Conservation (phyloP, 768 basidiomycete genomes). For the Pleurotus salmoneostramineus region DNA sequence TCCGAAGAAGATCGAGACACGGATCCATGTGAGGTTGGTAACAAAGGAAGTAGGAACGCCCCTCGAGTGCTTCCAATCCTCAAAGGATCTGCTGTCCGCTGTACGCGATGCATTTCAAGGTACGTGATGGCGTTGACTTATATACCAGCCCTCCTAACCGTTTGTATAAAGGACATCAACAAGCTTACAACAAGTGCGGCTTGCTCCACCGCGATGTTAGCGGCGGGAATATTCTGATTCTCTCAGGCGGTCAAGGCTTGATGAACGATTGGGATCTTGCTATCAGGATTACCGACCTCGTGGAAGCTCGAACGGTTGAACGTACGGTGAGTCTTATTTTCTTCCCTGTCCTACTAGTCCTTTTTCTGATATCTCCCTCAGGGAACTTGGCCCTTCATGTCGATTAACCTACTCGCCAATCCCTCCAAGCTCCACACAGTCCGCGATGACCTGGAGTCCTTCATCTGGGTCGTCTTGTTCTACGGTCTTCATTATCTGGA, state of each 20-base stretch:
- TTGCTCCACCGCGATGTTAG: constrained; percentile 11
- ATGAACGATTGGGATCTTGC: constrained; percentile 10
- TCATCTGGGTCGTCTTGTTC: constrained; percentile 16
- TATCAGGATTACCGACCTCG: background rate
- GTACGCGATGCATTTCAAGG: background rate
- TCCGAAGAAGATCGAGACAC: background rate
- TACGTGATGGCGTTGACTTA: background rate
- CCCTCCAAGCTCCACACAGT: constrained; percentile 7
- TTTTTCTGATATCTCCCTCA: background rate
- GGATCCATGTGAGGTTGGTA: background rate
- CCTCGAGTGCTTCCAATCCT: background rate
- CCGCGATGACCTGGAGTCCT: constrained; percentile 14
- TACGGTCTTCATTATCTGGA: constrained; percentile 10
- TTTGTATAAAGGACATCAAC: constrained; percentile 9
- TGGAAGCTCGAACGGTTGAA: background rate
- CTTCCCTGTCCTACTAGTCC: background rate
- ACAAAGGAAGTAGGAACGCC: background rate
- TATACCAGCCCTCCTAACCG: constrained; percentile 10
- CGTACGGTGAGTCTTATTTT: constrained; percentile 5
- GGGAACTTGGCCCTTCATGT: constrained; percentile 16
- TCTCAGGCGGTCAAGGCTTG: background rate
- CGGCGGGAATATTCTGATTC: constrained; percentile 7
- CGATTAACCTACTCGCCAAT: constrained; percentile 4
- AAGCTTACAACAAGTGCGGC: constrained; percentile 2
- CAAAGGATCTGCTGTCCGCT: background rate